Base-by-base conservation (phyloP, 2,329 filamentous ascomycete genomes). In the Fonsecaea pedrosoi region DNA sequence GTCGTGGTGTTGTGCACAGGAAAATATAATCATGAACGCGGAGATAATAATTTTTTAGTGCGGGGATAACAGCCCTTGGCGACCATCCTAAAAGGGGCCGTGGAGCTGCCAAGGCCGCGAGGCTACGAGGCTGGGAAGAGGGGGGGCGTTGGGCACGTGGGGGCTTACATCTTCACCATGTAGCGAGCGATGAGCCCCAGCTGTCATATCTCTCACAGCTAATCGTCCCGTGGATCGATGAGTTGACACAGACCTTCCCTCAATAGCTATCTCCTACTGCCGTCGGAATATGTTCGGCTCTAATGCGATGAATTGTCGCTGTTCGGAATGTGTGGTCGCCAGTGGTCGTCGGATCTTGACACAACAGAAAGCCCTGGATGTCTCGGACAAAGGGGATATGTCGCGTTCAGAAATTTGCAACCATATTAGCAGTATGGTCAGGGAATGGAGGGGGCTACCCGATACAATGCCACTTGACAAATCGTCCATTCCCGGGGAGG, bases 51-150 rank as follows among this genome's bases (percentile, higher is more conserved):
- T 25, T 50, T 42, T 42, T 50, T 50, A 12, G 3, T 21, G 2
- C 45, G 45, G 45, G 21, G 45, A 50, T 50, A 50, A 50, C 45
- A 13, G 18, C 3, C 12, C 45, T 50, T 50, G 45, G 45, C 45
- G 45, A 50, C 18, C 3, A 25, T 13, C 13, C 40, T 1, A 6
- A 7, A 12, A 18, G 38, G 38, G 12, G 38, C 12, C 38, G 1
- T 6, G n/a, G 18, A n/a, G 40, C 30, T 6, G 30, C 6, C 30
- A 32, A 45, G 40, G 35, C 35, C 8, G 35, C 12, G 35, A 13
- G 35, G 40, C 15, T 18, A 15, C 30, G 30, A 32, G 30, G 30
- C 30, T 32, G 30, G 30, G 30, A 4, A 25, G 25, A 3, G 3
- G 25, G 2, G 2, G 25, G 25, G 25, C 1, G 3, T 2, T 1